A percentile compares a stretch with the other conserved stretches of the same genome.
phyloP scores from a whole-genome alignment of 2,329 filamentous ascomycete species.

The Chaetoscypha palmicola region DNA sequence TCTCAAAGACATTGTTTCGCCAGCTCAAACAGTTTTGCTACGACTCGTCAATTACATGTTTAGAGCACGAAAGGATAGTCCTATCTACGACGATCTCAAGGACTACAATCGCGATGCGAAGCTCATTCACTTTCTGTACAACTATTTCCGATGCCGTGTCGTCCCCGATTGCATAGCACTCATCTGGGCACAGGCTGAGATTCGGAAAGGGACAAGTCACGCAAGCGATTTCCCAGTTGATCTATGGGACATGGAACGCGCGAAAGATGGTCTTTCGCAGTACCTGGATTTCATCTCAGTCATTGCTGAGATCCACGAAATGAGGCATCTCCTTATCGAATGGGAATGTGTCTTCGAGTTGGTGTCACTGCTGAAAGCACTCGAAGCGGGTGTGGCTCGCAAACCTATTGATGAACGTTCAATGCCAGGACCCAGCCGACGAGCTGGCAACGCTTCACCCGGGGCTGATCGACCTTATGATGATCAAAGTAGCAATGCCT shows the following conservation, averaged over 20 bases:
- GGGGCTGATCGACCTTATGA: conserved; percentile 61
- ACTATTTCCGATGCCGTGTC: conserved; percentile 84
- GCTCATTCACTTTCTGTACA: conserved; percentile 82
- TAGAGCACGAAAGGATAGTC: conserved; percentile 45
- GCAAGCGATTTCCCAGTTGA: conserved; percentile 89
- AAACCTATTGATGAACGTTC: conserved; percentile 54
- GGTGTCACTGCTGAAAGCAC: conserved; percentile 75
- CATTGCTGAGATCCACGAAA: conserved; percentile 75
- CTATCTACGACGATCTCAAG: conserved; percentile 41
- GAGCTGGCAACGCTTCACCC: conserved; percentile 24
- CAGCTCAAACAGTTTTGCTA: conserved; percentile 86
- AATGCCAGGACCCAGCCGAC: conserved; percentile 32
- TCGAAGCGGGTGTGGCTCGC: conserved; percentile 83
- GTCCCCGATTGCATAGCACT: conserved; percentile 92
- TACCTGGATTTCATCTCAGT: conserved; percentile 92
- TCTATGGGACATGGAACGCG: conserved; percentile 94
- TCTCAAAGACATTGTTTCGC: conserved; percentile 92
- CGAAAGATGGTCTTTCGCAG: conserved; percentile 89
- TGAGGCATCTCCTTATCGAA: conserved; percentile 77
- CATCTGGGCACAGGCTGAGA: conserved; percentile 88
- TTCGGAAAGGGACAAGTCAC: conserved; percentile 67
- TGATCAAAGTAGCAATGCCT: conserved; percentile 16
- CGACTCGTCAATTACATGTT: conserved; percentile 89
- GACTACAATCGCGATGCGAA: conserved; percentile 51
- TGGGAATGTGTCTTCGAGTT: conserved; percentile 91